phyloP scores from a whole-genome alignment of 1,284 basidiomycete species.

The Papiliotrema laurentii region DNA sequence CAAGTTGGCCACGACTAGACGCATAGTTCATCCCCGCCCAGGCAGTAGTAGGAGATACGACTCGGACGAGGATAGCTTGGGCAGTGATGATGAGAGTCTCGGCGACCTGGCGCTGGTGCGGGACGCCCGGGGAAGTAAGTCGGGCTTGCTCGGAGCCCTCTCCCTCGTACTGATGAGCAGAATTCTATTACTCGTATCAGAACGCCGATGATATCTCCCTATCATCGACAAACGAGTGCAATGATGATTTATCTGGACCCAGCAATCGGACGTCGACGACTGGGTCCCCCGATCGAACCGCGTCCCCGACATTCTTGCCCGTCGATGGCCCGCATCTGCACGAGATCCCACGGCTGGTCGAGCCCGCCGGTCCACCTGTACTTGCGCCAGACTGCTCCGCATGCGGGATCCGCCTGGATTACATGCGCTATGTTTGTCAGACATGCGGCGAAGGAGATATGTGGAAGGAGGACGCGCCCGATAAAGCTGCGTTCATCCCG shows the following conservation, averaged over 20 bases:
- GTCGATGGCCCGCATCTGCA: conserved; percentile 41
- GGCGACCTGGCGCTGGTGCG: conserved; percentile 40
- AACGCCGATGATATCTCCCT: conserved; percentile 28
- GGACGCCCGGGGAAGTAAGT: conserved; percentile 46
- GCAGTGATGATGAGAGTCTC: conserved; percentile 36
- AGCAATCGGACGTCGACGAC: conserved; percentile 9
- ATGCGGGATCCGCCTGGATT: conserved; percentile 67
- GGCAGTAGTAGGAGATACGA: conserved; percentile 18
- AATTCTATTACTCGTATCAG: conserved; percentile 48
- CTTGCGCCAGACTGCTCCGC: conserved; percentile 73
- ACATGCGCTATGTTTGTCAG: conserved; percentile 78
- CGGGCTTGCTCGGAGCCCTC: neutral
- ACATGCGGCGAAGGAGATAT: conserved; percentile 66
- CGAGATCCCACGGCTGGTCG: conserved; percentile 51
- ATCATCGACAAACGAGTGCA: conserved; percentile 21
- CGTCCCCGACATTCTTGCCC: conserved; percentile 13
- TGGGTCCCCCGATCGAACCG: conserved; percentile 15
- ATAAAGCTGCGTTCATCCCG: conserved; percentile 22
- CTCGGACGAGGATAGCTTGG: conserved; percentile 36
- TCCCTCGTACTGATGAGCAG: conserved; percentile 26
- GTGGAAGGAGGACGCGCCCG: conserved; percentile 36
- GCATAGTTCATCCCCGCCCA: conserved; percentile 11
- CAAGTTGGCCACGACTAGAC: conserved; percentile 43
- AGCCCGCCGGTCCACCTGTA: conserved; percentile 54
- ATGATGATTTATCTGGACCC: neutral